Base-by-base conservation (phyloP, 768 basidiomycete species). In the Rhodosporidiobolus odoratus region DNA sequence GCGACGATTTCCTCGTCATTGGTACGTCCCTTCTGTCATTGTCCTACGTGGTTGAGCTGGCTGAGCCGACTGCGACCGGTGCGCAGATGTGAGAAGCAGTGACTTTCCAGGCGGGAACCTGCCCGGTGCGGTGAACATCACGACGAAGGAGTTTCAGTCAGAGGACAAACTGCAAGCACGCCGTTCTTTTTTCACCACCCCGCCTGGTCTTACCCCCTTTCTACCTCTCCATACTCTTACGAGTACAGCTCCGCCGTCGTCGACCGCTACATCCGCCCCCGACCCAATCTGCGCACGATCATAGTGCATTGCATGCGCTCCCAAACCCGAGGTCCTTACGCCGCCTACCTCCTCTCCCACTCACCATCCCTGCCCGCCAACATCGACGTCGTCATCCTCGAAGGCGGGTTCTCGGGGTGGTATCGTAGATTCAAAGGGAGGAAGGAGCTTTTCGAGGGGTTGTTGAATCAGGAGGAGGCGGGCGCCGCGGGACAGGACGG, bases 321-420 rank as follows among this genome's bases (percentile, higher is more conserved):
- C 2, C 69, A 71, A 52, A 71, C 69, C n/a, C 64, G 69, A 34
- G 69, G 69, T 35, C 69, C 69, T 4, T 71, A 71, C 69, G 69
- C 62, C 47, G 64, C 69, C 25, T 34, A 62, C 37, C 43, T 48
- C 17, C 52, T 71, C 23, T 10, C 43, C 13, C 30, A 12, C 3
- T 48, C 64, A 2, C 43, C 58, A 8, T 3, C 58, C 4, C 54
- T 71, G 19, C 64, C 69, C 0, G 1, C 1, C 0, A 25, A 15
- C 27, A 25, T 66, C 32, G 17, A 54, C 23, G 69, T 71, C 41
- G 48, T 30, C 16, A 37, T 71, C 37, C 38, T 71, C 32, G 48
- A 57, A 43, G 69, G 69, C 16, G 69, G 69, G 10, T 71, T 58
- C 41, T 48, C 50, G 16, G 65, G 65, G 35, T 71, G 69, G 69